Percentiles rank a stretch among this genome's conserved stretches.
Evolutionary conservation across 2,329 filamentous ascomycete species (phyloP).

Genomic region (Truncatella angustata): DNA sequence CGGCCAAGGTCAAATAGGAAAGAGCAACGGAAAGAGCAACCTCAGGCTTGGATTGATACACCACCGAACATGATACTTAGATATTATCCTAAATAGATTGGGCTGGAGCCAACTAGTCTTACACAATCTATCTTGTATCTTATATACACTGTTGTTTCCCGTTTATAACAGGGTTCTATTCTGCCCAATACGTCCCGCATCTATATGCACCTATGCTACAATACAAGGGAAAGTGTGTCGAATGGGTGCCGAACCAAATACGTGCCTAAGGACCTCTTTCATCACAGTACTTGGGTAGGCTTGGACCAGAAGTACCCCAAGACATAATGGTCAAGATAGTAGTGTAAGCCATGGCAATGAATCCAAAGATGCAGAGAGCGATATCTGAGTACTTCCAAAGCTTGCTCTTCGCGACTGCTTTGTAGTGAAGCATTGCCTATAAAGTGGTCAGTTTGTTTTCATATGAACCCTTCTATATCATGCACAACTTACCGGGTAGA

Average conservation of each 20-base stretch:
- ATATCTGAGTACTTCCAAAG: slow-evolving; percentile 73
- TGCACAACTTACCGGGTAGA: slow-evolving; percentile 79
- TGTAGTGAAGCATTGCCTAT: slow-evolving; percentile 87
- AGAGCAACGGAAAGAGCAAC: no score
- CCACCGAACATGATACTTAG: no score
- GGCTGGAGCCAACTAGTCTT: no score
- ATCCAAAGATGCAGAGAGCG: slow-evolving; percentile 74
- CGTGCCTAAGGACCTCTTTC: slow-evolving; percentile 26
- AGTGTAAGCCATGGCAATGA: slow-evolving; percentile 88
- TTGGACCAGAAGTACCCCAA: slow-evolving; percentile 63
- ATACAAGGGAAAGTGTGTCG: not conserved
- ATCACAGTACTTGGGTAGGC: slow-evolving; percentile 55
- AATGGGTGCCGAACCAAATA: slow-evolving; percentile 9
- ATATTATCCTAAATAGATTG: no score
- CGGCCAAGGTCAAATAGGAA: no score
- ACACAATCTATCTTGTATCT: slow-evolving; percentile 3
- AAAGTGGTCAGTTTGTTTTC: slow-evolving; percentile 28
- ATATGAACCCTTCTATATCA: not conserved
- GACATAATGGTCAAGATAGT: slow-evolving; percentile 82
- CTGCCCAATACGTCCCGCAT: slow-evolving; percentile 5
- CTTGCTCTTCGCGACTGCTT: slow-evolving; percentile 68
- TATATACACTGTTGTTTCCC: slow-evolving; percentile 1
- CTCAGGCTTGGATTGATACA: no score
- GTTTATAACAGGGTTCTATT: no score
- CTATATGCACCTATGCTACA: slow-evolving; percentile 25